phyloP scores from a whole-genome alignment of 1,284 basidiomycete species.

The Mycena citricolor region DNA sequence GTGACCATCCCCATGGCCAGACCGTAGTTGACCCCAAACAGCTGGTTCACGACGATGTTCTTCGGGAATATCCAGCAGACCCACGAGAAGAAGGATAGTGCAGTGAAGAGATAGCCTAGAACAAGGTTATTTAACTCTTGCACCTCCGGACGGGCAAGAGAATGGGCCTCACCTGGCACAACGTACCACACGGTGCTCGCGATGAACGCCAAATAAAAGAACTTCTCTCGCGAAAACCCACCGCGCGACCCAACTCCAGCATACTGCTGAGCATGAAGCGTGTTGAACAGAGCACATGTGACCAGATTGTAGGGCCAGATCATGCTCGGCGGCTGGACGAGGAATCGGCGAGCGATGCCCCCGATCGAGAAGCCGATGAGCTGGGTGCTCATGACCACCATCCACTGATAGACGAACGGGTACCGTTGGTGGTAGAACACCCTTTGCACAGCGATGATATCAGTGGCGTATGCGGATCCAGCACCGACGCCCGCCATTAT shows the following conservation, averaged over 20 bases:
- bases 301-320: slow-evolving; percentile 89
- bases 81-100: neutral
- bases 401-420: slow-evolving; percentile 71
- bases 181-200: slow-evolving; percentile 70
- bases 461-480: slow-evolving; percentile 67
- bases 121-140: too few species aligned
- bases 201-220: slow-evolving; percentile 69
- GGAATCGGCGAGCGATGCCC: slow-evolving; percentile 75
- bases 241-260: slow-evolving; percentile 61
- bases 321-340: slow-evolving; percentile 89
- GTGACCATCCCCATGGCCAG: slow-evolving; percentile 74
- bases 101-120: neutral
- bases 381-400: slow-evolving; percentile 84
- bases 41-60: slow-evolving; percentile 63
- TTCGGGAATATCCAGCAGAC: slow-evolving; percentile 62
- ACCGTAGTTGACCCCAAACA: slow-evolving; percentile 80
- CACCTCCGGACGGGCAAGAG: too few species aligned
- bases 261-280: slow-evolving; percentile 64
- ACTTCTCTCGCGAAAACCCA: slow-evolving; percentile 72
- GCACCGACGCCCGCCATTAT: slow-evolving; percentile 79
- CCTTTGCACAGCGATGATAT: slow-evolving; percentile 67
- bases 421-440: slow-evolving; percentile 67
- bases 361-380: slow-evolving; percentile 87
- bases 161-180: slow-evolving; percentile 58
- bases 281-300: slow-evolving; percentile 81